Evolutionary conservation across 2,329 filamentous ascomycete genomes (phyloP), one percentile per base, ranked within the genome.

Genomic region (Ophiostoma perfectum): DNA sequence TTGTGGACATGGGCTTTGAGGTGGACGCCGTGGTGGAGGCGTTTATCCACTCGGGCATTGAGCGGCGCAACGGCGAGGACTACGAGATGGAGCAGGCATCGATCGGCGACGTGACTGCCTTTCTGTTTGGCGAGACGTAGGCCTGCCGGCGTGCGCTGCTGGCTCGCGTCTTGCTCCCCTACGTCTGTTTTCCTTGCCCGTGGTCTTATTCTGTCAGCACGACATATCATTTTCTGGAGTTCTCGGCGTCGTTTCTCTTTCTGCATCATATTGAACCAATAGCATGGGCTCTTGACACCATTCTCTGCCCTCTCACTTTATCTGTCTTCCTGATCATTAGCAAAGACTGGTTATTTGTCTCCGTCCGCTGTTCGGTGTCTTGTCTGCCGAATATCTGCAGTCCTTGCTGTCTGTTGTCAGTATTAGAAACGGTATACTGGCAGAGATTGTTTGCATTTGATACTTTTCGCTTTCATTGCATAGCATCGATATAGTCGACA

Each of bases 1-100:
- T 98, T 74, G 87, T 91, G 16, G 86, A 82, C 74, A 98, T 98
- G 94, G 94, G 94, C 11, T 98, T 98, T 74, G 88, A 92, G 68
- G 85, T 96, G 1, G 90, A 93, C 65, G 84, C 86, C n/a, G 92
- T 98, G 1, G 92, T 97, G 0, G 85, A 90, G 9, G 91, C 92
- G 4, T 66, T 69, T 75, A 84, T 89, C 66, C 90, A 85, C 70
- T 88, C 95, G 7, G 90, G 91, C 5, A 93, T 97, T 72, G 91
- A 94, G 71, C 86, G 86, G 18, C 92, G 90, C 73, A 85, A 84
- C 39, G 93, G 93, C 0, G 82, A 89, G 72, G 90, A 95, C 75
- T 95, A 96, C 76, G 88, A 91, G 74, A 81, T 97, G n/a, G 92
- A 96, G 75, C 91, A 95, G 74, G 92, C 89, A 1, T 93, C 93